Evolutionary conservation across 306 rosid species (phyloP).

Genomic region (Comarum palustre): DNA sequence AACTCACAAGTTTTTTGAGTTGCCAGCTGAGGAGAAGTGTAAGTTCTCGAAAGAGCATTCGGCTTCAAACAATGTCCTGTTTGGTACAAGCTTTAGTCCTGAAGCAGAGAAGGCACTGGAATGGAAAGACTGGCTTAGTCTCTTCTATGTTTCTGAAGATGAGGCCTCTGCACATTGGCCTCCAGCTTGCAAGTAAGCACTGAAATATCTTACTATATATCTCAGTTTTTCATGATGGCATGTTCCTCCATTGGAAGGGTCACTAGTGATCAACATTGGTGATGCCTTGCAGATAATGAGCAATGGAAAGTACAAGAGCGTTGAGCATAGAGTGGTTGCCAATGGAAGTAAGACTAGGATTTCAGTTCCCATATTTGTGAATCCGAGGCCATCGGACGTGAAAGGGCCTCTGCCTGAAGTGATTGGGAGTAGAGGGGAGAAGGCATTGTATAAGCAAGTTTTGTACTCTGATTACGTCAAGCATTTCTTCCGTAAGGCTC

Average conservation of each 20-base stretch:
- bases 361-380: conserved; percentile 56
- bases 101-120: conserved; percentile 53
- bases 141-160: conserved; percentile 53
- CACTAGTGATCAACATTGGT: conserved; percentile 57
- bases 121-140: conserved; percentile 63
- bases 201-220: neutral
- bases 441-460: conserved; percentile 42
- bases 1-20: conserved; percentile 43
- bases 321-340: conserved; percentile 51
- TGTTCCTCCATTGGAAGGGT: conserved; percentile 41
- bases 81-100: conserved; percentile 52
- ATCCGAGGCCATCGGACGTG: conserved; percentile 36
- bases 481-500: conserved; percentile 52
- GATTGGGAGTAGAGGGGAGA: conserved; percentile 33
- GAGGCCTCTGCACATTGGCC: conserved; percentile 59
- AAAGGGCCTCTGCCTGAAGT: conserved; percentile 46
- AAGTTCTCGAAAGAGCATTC: conserved; percentile 39
- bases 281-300: conserved; percentile 62
- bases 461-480: conserved; percentile 50
- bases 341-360: conserved; percentile 46
- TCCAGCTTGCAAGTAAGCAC: conserved; percentile 39
- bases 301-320: conserved; percentile 57
- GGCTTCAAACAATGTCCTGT: conserved; percentile 33
- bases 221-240: conserved; percentile 1
- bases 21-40: conserved; percentile 45